Base-by-base conservation (phyloP, 202 grass and related monocot species). In the Musa balbisiana region DNA sequence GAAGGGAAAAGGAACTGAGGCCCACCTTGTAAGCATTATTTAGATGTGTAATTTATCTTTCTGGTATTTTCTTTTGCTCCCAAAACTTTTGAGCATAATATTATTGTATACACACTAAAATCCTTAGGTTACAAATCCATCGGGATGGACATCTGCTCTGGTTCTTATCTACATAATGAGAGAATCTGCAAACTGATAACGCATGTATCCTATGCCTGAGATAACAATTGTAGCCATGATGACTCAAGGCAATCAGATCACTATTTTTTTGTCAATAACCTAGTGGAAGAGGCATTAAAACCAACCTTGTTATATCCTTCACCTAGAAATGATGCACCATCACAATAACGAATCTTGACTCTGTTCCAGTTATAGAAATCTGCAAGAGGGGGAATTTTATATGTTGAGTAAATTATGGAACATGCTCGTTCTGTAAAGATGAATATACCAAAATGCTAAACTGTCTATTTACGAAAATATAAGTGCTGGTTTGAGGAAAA, bases 341-440 rank as follows among this genome's bases (percentile, higher is more conserved):
- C 83, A 77, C 83, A 85, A 65, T 85, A 85, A 58, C 83, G 73
- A 73, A 85, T 81, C 50, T 80, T 81, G 70, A 87, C 89, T 76
- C 89, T 80, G 72, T 97, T 97, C 93, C 93, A 97, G 83, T 81
- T 93, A 82, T 93, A 91, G 79, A 97, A 97, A 53, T 97, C 93
- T 97, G 52, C 71, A 55, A 25, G 24, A 3, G 19, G 23, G 19
- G 4, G 21, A 73, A 19, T 22, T 25, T 15, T 13, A 14, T 17
- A 68, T 19, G 33, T 5, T 17, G 1, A 26, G 27, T 23, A 68
- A 33, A 26, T 68, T 33, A 68, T 26, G 65, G 23, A 43, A 16
- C 2, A 5, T 6, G 2, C 1, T 12, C 27, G 8, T 33, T 68
- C 25, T 27, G 23, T 68, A 6, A 14, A 68, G 1, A 27, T 33